Conservation (phyloP, 768 basidiomycete genomes). For the Lactarius tabidus region DNA sequence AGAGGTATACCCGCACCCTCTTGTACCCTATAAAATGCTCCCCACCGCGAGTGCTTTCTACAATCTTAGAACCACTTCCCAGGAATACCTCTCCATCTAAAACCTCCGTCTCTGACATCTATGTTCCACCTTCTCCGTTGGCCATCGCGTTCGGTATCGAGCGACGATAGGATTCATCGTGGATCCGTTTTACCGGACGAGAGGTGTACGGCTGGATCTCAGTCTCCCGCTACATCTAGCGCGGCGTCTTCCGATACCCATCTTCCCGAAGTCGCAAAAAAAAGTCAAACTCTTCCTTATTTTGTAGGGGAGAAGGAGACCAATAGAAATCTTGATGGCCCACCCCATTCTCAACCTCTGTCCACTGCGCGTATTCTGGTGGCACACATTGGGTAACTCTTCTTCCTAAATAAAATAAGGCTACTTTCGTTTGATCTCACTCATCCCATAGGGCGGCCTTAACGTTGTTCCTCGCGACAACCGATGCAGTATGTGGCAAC, state of each 20-base stretch:
- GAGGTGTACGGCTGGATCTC: background rate
- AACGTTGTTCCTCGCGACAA: constrained; percentile 80
- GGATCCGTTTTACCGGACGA: constrained; percentile 6
- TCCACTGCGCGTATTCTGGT: constrained; percentile 21
- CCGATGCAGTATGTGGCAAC: constrained; percentile 61
- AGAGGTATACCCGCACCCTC: constrained; percentile 1
- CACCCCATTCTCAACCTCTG: constrained; percentile 13
- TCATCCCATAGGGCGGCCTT: constrained; percentile 57
- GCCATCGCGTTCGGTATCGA: constrained; percentile 13
- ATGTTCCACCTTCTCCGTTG: constrained; percentile 19
- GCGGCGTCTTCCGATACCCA: constrained; percentile 14
- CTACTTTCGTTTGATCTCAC: constrained; percentile 10
- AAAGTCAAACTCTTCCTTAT: constrained; percentile 8
- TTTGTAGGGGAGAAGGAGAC: constrained; percentile 4
- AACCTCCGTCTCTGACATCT: background rate
- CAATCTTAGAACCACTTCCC: constrained; percentile 8
- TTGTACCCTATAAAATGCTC: constrained; percentile 19
- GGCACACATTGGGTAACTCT: constrained; percentile 24
- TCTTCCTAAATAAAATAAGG: constrained; percentile 7
- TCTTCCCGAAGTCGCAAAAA: constrained; percentile 16
- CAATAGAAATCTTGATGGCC: background rate
- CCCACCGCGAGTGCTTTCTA: constrained; percentile 1
- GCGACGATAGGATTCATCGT: background rate
- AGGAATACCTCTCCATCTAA: constrained; percentile 9
- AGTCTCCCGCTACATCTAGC: constrained; percentile 14